Evolutionary conservation across 2,329 filamentous ascomycete genomes (phyloP), one percentile per base, ranked within the genome.

Genomic region (Trichoderma citrinoviride): DNA sequence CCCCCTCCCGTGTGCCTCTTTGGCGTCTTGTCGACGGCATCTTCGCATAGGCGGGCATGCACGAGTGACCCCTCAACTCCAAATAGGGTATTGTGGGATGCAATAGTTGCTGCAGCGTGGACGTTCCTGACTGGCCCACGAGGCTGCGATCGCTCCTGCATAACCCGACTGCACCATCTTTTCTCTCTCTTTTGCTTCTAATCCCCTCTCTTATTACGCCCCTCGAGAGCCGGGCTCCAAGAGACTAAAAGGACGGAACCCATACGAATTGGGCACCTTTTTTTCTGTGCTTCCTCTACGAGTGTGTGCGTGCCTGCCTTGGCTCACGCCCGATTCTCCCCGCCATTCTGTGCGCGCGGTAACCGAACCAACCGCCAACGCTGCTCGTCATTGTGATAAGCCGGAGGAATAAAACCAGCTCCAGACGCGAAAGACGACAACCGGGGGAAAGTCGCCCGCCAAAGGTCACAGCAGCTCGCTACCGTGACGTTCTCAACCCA

Each of bases 51-150:
- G 54, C 56, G 65, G 67, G 60, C 60, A 68, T 67, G 67, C 67
- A 66, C 60, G 55, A 62, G 47, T 61, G 65, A 61, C 60, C 52
- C 47, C 61, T 61, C 58, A 33, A 65, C 61, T 55, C 69, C 67
- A 67, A 71, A 69, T 67, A 68, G 50, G 55, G 27, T 56, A 49
- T 57, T 61, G 61, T 61, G 55, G 63, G 66, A 67, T 67, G 67
- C 67, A 55, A 60, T 64, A 67, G 65, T 68, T 61, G 50, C 54
- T 68, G 70, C 69, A 69, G 68, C 67, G 67, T 67, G 66, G 68
- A 70, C 67, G 54, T 61, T 65, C 67, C 67, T 69, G 67, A 72
- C 68, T 72, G 71, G 70, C 65, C 65, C 55, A 55, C 64, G 65
- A 65, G 58, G 65, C 61, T 64, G 66, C 63, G 33, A 63, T 68